These are phyloP conservation scores for Sporothrix sp. DNA, from an alignment of 2,329 filamentous ascomycete genomes.

Conservation along the genomic window DNA sequence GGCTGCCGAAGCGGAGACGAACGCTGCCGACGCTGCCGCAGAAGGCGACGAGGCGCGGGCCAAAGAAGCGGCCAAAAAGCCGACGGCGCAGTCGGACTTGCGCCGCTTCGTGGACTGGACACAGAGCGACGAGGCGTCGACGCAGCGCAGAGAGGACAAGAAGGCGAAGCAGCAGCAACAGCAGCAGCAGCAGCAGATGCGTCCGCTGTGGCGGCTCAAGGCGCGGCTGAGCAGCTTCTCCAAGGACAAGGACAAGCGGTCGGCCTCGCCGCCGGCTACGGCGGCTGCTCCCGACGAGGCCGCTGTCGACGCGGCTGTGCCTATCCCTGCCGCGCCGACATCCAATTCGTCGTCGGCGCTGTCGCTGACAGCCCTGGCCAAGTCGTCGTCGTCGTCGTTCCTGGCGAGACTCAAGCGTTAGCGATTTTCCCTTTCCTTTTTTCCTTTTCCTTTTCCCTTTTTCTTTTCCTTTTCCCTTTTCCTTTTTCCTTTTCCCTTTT, in stretches of 20 bases:
- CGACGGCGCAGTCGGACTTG: neutral
- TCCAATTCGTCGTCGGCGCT: conserved; percentile 18
- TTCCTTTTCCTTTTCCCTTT: neutral
- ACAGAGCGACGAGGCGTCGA: conserved; percentile 40
- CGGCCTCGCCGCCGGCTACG: neutral
- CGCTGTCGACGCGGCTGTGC: neutral
- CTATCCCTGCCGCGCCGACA: conserved; percentile 14
- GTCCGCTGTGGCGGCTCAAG: conserved; percentile 42
- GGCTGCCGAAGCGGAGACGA: neutral
- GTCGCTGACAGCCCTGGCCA: conserved; percentile 12
- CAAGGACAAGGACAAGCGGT: conserved; percentile 19
- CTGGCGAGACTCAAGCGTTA: conserved; percentile 37
- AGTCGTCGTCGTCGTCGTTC: conserved; percentile 30
- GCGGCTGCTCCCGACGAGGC: conserved; percentile 10
- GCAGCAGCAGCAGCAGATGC: conserved; percentile 19
- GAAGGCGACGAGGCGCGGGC: neutral
- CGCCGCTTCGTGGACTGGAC: conserved; percentile 40
- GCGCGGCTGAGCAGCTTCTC: conserved; percentile 30
- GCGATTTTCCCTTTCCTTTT: neutral
- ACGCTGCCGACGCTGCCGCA: neutral
- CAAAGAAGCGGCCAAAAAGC: neutral
- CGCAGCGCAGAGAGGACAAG: neutral
- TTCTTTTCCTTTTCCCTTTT: neutral
- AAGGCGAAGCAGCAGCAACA: neutral
- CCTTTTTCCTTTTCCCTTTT: neutral